Evolutionary conservation across 2,329 filamentous ascomycete species (phyloP), one percentile per base, ranked within the genome.

Genomic region (Colletotrichum limetticola): DNA sequence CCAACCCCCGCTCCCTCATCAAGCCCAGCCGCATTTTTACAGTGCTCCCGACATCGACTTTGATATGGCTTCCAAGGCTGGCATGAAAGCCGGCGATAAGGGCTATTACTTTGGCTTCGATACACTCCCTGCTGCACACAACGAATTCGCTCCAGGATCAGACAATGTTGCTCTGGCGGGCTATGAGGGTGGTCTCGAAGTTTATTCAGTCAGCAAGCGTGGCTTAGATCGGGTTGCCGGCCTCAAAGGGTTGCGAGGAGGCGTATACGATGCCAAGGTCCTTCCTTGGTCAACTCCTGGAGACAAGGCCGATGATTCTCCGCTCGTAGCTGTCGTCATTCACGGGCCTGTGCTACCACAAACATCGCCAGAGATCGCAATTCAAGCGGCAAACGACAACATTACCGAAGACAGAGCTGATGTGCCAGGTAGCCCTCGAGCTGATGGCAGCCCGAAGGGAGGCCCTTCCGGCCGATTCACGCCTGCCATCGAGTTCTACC

Each of bases 51-150:
- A 95, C 75, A 86, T 95, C 37, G 93, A 96, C 76, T 85, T 95
- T 32, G 92, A 95, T 75, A 85, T 92, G 60, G 84, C 87, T 66
- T 82, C 85, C 19, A 85, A 85, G 56, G 83, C 87, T 22, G 89
- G 88, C 11, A 85, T 92, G 78, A 88, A 88, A 75, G 88, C 91
- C 2, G 92, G 92, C 3, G 90, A 92, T 49, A 89, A 89, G 57
- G 94, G 93, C 8, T 95, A 93, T 76, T 94, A 93, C 80, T 97
- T 94, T 79, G 92, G 93, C 6, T 95, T 97, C 77, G 95, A 98
- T 80, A 91, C 87, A 2, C 85, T 97, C 56, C 87, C 88, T 1
- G 80, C 82, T 53, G 77, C 78, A 7, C 80, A 83, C 66, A 76
- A 76, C 19, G 78, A 82, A 68, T 58, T 70, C 22, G 52, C 67